Evolutionary conservation across 192 early-diverging fungal species (phyloP).

Genomic region (Coemansia sp.): DNA sequence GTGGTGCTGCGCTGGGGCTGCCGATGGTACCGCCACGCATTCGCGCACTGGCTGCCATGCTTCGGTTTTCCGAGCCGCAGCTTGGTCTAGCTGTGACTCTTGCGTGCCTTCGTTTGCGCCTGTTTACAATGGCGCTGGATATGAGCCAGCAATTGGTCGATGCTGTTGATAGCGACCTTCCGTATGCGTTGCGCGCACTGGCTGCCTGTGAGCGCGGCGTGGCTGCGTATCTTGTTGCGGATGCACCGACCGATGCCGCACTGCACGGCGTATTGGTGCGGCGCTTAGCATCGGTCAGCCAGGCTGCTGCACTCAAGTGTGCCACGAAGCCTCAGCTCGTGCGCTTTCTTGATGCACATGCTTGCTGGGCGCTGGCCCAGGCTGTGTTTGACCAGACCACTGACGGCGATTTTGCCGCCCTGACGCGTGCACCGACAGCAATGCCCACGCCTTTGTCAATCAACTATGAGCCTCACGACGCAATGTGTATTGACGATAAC

Average conservation of each 20-base stretch:
- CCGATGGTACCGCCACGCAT: constrained; percentile 26
- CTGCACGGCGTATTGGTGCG: constrained; percentile 25
- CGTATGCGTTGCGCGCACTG: constrained; percentile 16
- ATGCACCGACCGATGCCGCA: background rate
- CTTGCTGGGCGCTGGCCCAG: constrained; percentile 43
- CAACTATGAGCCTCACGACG: background rate
- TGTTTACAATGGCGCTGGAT: constrained; percentile 31
- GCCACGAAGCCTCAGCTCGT: constrained; percentile 18
- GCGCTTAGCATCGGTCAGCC: constrained; percentile 17
- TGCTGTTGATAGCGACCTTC: background rate
- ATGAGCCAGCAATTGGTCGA: constrained; percentile 30
- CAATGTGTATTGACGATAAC: background rate
- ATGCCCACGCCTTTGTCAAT: background rate
- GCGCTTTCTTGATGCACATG: constrained; percentile 25
- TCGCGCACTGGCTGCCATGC: constrained; percentile 29
- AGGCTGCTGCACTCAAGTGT: constrained; percentile 24
- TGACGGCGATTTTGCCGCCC: constrained; percentile 45
- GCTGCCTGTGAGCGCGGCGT: constrained; percentile 28
- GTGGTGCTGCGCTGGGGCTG: constrained; percentile 5
- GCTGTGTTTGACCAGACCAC: constrained; percentile 36
- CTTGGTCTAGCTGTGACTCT: constrained; percentile 15
- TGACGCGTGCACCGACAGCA: constrained; percentile 13
- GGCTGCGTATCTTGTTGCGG: constrained; percentile 8
- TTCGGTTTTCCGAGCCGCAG: constrained; percentile 22
- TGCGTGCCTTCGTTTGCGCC: constrained; percentile 11